A percentile compares a stretch with the other conserved stretches of the same genome.
Conservation (phyloP, 495 filamentous ascomycete genomes). For the Chaetomium tenue region DNA sequence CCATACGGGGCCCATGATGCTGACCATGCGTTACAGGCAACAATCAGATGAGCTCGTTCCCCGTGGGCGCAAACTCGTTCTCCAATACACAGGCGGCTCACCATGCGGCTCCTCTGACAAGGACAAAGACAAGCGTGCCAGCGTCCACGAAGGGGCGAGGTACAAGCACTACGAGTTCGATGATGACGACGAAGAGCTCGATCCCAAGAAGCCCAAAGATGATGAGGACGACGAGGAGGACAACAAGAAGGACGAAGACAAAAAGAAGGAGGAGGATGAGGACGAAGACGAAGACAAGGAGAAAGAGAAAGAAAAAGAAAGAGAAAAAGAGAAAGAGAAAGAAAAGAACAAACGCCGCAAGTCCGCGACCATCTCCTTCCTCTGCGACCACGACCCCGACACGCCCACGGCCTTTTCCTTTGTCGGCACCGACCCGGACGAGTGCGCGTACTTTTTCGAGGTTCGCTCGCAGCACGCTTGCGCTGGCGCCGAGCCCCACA, state of each 20-base stretch:
- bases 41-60: conserved; percentile 68
- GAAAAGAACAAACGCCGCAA: conserved; percentile 60
- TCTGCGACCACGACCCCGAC: conserved; percentile 77
- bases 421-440: conserved; percentile 76
- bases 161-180: conserved; percentile 43
- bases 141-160: conserved; percentile 37
- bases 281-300: conserved; percentile 27
- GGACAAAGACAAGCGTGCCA: conserved; percentile 27
- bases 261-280: conserved; percentile 39
- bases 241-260: conserved; percentile 35
- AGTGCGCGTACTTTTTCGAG: conserved; percentile 97
- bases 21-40: conserved; percentile 49
- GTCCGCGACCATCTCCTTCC: conserved; percentile 86
- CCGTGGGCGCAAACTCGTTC: conserved; percentile 82
- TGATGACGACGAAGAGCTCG: conserved; percentile 24
- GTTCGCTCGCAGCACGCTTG: conserved; percentile 85
- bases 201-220: background rate
- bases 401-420: conserved; percentile 67
- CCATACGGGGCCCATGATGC: background rate
- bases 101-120: conserved; percentile 59
- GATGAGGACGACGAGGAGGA: conserved; percentile 34
- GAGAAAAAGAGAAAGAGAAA: conserved; percentile 35
- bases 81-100: conserved; percentile 90
- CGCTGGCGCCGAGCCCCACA: conserved; percentile 59
- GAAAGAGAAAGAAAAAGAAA: conserved; percentile 43